Percentiles rank a stretch among this genome's conserved stretches.
Evolutionary conservation across 2,329 filamentous ascomycete species (phyloP).

Genomic region (Neonectria sp.): DNA sequence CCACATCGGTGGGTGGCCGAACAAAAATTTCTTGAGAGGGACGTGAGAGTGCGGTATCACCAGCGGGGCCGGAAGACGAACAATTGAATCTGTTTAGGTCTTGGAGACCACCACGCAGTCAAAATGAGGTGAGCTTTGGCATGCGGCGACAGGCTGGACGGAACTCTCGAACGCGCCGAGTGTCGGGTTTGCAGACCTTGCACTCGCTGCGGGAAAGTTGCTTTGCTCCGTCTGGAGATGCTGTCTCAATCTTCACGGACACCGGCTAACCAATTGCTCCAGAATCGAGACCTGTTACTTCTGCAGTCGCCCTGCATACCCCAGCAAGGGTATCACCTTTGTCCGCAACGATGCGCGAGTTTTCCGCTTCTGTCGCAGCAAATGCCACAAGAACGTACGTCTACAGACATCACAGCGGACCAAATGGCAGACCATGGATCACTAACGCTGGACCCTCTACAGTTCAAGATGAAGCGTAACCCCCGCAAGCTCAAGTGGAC

Average conservation of each 20-base stretch:
- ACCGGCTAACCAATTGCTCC: conserved; percentile 34
- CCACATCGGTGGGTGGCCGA: conserved; percentile 30
- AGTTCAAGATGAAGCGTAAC: conserved; percentile 99
- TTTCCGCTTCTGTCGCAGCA: conserved; percentile 73
- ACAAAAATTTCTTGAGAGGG: conserved; percentile 46
- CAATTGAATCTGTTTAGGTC: conserved; percentile 46
- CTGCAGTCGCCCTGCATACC: conserved; percentile 66
- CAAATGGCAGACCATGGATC: neutral
- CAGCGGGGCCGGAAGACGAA: conserved; percentile 44
- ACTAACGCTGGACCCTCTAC: conserved; percentile 28
- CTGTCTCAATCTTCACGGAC: conserved; percentile 17
- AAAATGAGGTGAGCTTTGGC: conserved; percentile 46
- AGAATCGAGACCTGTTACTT: conserved; percentile 64
- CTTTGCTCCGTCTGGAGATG: conserved; percentile 15
- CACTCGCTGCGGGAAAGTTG: neutral
- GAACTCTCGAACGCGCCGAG: neutral
- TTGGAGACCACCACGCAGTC: conserved; percentile 43
- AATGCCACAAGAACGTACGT: conserved; percentile 73
- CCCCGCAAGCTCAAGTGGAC: conserved; percentile 98
- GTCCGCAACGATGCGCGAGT: conserved; percentile 66
- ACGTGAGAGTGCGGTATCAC: conserved; percentile 42
- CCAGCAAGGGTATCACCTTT: conserved; percentile 70
- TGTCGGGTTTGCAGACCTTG: neutral
- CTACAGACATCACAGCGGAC: conserved; percentile 15
- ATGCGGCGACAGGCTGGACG: neutral